phyloP scores from a whole-genome alignment of 2,329 filamentous ascomycete genomes.

The Fusarium pseudograminearum region DNA sequence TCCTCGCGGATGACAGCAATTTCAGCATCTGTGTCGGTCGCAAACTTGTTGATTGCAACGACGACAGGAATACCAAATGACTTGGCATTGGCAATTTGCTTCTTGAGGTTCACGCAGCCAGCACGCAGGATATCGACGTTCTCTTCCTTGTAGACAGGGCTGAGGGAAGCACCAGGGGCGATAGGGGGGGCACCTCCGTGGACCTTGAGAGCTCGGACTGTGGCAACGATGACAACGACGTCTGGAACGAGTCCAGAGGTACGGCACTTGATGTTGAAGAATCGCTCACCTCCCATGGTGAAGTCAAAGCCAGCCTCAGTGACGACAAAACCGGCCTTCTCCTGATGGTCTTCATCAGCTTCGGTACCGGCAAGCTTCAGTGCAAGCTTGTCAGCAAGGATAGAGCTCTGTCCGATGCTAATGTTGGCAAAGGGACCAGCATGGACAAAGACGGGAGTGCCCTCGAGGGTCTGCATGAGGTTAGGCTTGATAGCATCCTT shows the following conservation, averaged over 20 bases:
- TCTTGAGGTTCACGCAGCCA: conserved; percentile 93
- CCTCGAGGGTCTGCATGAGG: conserved; percentile 97
- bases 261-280: conserved; percentile 99
- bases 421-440: conserved; percentile 99
- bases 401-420: conserved; percentile 94
- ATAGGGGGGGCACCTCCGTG: conserved; percentile 97
- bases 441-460: conserved; percentile 97
- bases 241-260: conserved; percentile 93
- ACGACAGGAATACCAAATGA: conserved; percentile 93
- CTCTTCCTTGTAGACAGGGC: conserved; percentile 90
- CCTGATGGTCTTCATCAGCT: conserved; percentile 83
- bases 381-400: conserved; percentile 93
- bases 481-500: conserved; percentile 99
- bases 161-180: conserved; percentile 84
- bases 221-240: conserved; percentile 94
- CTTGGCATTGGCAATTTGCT: conserved; percentile 93
- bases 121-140: conserved; percentile 90
- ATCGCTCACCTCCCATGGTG: conserved; percentile 98
- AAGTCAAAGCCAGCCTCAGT: conserved; percentile 99
- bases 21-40: conserved; percentile 93
- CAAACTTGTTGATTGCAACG: conserved; percentile 96
- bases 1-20: conserved; percentile 91
- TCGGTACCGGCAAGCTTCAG: conserved; percentile 97
- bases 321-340: conserved; percentile 91
- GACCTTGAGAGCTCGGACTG: conserved; percentile 94